Percentiles rank a stretch among this genome's conserved stretches.
These are phyloP conservation scores for Brassica napus DNA, from an alignment of 345 rosid species.

Conservation along the genomic window DNA sequence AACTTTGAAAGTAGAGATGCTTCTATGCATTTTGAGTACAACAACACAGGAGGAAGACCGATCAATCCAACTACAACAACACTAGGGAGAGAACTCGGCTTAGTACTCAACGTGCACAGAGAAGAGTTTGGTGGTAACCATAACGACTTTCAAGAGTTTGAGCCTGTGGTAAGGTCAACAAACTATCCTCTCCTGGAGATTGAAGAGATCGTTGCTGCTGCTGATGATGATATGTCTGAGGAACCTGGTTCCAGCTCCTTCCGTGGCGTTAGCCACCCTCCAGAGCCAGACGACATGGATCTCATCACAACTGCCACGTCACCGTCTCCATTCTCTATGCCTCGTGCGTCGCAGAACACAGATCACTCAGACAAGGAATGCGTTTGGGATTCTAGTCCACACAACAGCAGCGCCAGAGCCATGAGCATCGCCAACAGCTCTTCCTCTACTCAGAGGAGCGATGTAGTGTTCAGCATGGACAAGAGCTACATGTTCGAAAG, in stretches of 20 bases:
- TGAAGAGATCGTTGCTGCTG: slow-evolving; percentile 46
- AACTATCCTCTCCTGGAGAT: slow-evolving; percentile 45
- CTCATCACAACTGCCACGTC: slow-evolving; percentile 55
- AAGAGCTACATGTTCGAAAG: slow-evolving; percentile 69
- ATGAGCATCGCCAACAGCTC: slow-evolving; percentile 87
- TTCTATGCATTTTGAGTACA: slow-evolving; percentile 28
- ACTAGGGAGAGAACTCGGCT: slow-evolving; percentile 44
- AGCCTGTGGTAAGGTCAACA: slow-evolving; percentile 43
- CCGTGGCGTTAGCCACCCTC: slow-evolving; percentile 96
- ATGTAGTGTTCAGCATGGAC: slow-evolving; percentile 71
- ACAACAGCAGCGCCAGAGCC: slow-evolving; percentile 67
- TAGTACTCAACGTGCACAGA: slow-evolving; percentile 46
- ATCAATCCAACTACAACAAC: slow-evolving; percentile 35
- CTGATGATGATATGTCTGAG: slow-evolving; percentile 56
- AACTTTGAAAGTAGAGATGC: slow-evolving; percentile 31
- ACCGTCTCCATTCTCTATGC: slow-evolving; percentile 57
- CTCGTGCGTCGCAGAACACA: slow-evolving; percentile 66
- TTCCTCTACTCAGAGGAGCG: slow-evolving; percentile 57
- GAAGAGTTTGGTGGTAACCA: slow-evolving; percentile 42
- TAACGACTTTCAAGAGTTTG: slow-evolving; percentile 46
- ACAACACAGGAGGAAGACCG: slow-evolving; percentile 16
- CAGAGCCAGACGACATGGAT: slow-evolving; percentile 89
- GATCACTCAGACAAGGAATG: slow-evolving; percentile 83
- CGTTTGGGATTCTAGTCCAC: slow-evolving; percentile 97
- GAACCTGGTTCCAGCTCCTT: slow-evolving; percentile 72